Conservation (phyloP, 352 stramenopile species). For the Pythium coloratum region DNA sequence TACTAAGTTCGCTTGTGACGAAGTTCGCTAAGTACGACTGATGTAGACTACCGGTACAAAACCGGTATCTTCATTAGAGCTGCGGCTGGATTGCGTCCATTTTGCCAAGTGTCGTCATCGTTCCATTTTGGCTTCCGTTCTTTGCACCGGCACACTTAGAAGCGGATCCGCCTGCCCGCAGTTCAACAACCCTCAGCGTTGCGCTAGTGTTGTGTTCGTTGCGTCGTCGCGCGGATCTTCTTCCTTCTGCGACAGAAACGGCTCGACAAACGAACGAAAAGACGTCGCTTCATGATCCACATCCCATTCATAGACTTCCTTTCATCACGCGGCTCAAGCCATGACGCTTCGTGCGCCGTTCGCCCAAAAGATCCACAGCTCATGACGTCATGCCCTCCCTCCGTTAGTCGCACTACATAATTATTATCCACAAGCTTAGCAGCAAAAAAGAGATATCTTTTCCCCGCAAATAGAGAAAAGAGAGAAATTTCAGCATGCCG, state of each 20-base stretch:
- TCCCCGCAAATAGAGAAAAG: background rate
- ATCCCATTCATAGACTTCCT: background rate
- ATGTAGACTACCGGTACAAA: too few species aligned
- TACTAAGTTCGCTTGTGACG: too few species aligned
- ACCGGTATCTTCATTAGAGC: too few species aligned
- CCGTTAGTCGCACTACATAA: background rate
- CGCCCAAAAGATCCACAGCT: background rate
- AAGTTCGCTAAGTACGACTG: too few species aligned
- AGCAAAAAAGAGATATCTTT: background rate
- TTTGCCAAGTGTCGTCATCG: background rate
- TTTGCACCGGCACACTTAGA: background rate
- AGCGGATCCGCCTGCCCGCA: background rate
- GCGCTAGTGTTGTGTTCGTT: background rate
- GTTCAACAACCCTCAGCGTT: background rate
- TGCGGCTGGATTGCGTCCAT: background rate
- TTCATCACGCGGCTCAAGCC: background rate
- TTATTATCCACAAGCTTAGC: background rate
- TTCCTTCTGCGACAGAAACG: conserved; percentile 4
- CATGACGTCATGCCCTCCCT: background rate
- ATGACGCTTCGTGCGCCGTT: background rate
- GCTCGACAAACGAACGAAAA: background rate
- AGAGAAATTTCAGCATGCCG: background rate
- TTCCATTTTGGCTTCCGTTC: background rate
- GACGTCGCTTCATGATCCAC: background rate
- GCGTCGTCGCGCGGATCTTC: background rate